These are phyloP conservation scores for Jatropha curcas DNA, from an alignment of 345 rosid genomes.

Conservation along the genomic window DNA sequence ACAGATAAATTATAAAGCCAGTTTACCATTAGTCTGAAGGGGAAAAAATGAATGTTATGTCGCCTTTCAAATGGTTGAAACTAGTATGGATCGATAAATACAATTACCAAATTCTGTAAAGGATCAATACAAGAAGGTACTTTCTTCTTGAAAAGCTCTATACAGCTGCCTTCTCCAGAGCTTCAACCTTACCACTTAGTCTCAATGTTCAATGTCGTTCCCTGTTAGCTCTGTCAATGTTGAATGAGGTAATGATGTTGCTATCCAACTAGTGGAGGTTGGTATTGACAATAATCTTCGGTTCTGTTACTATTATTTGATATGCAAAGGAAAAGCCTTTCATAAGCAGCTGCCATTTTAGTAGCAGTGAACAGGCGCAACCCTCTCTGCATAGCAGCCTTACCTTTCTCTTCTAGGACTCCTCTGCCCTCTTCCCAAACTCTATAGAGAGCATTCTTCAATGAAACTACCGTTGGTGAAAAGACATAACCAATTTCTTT, in stretches of 20 bases:
- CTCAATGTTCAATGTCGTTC: background rate
- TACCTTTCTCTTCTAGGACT: slow-evolving; percentile 64
- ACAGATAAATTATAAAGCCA: background rate
- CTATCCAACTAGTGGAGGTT: slow-evolving; percentile 20
- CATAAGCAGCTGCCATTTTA: slow-evolving; percentile 87
- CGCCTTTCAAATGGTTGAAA: background rate
- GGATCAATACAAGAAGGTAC: background rate
- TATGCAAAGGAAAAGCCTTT: slow-evolving; percentile 79
- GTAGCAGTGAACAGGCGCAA: slow-evolving; percentile 75
- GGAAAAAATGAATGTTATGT: background rate
- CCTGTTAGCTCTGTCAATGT: background rate
- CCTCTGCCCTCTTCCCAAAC: slow-evolving; percentile 61
- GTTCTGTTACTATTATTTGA: slow-evolving; percentile 30
- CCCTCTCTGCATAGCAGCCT: slow-evolving; percentile 60
- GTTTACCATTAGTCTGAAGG: background rate
- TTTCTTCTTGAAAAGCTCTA: background rate
- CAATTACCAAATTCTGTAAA: background rate
- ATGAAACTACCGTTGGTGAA: slow-evolving; percentile 66
- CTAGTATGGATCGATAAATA: background rate
- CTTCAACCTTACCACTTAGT: background rate
- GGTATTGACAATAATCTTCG: slow-evolving; percentile 47
- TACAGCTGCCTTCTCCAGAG: background rate
- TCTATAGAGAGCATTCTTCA: slow-evolving; percentile 48
- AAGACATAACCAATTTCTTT: slow-evolving; percentile 69
- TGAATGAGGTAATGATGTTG: background rate